Percentiles rank a stretch among this genome's conserved stretches.
These are phyloP conservation scores for Monocercomonoides exilis DNA, from an alignment of 78 protist species.

Conservation along the genomic window DNA sequence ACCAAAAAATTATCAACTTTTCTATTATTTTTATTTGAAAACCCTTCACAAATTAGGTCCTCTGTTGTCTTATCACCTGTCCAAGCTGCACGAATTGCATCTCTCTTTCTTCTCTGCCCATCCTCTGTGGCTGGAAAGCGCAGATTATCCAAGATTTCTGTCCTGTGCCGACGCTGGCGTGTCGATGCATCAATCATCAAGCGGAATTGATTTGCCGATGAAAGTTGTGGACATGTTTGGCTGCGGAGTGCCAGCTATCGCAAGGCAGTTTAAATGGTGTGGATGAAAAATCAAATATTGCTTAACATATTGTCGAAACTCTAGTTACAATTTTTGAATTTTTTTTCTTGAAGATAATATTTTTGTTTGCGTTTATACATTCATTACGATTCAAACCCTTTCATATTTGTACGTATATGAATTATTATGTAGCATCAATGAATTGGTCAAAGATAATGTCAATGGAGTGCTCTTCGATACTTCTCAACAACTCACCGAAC, in stretches of 20 bases:
- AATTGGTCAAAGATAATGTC: conserved; percentile 27
- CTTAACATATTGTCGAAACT: not conserved
- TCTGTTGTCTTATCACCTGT: conserved; percentile 12
- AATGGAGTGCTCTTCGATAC: conserved; percentile 27
- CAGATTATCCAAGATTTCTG: conserved; percentile 27
- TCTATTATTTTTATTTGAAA: conserved; percentile 51
- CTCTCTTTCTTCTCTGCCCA: conserved; percentile 33
- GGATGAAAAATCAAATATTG: not conserved
- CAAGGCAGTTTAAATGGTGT: conserved; percentile 49
- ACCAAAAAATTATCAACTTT: not conserved
- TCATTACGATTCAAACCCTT: too few relatives aligned
- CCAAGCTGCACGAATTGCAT: too few relatives aligned
- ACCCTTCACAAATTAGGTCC: conserved; percentile 51
- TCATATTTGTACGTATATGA: not conserved
- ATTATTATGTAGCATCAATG: not conserved
- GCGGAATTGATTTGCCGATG: conserved; percentile 94
- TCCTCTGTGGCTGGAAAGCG: conserved; percentile 23
- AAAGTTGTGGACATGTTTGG: conserved; percentile 94
- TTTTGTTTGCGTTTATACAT: too few relatives aligned
- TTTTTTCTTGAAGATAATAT: too few relatives aligned
- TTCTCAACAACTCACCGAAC: not conserved
- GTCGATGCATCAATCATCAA: conserved; percentile 73
- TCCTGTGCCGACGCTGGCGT: conserved; percentile 73
- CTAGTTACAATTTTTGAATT: too few relatives aligned
- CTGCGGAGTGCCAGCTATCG: conserved; percentile 71